Conservation (phyloP, 345 rosid genomes). For the Eucalyptus victrix region DNA sequence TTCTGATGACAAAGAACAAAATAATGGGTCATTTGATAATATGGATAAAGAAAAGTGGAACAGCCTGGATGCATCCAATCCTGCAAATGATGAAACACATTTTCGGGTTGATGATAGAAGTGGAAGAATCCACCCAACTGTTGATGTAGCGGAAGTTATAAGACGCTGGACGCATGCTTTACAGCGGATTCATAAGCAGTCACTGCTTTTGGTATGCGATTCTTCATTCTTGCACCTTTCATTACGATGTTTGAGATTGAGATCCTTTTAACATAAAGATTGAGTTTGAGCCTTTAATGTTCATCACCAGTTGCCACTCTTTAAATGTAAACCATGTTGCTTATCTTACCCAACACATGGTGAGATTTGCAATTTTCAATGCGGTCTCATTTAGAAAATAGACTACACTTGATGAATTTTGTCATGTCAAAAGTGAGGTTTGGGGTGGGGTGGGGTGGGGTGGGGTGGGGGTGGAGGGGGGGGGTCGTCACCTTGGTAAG, state of each 20-base stretch:
- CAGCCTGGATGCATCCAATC: conserved; percentile 27
- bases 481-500: background rate
- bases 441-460: background rate
- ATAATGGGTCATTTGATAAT: conserved; percentile 35
- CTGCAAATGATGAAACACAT: conserved; percentile 54
- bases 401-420: background rate
- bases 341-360: background rate
- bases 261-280: background rate
- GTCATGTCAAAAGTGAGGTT: background rate
- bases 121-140: conserved; percentile 79
- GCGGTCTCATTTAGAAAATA: background rate
- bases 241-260: background rate
- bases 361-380: background rate
- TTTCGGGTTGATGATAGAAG: conserved; percentile 79
- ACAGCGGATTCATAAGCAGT: conserved; percentile 96
- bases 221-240: background rate
- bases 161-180: conserved; percentile 99
- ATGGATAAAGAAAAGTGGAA: conserved; percentile 23
- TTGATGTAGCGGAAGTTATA: conserved; percentile 94
- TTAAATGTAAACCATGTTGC: background rate
- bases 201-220: conserved; percentile 79
- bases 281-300: background rate
- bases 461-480: background rate
- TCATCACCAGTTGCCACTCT: background rate
- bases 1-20: conserved; percentile 61